Conservation (phyloP, 2,329 filamentous ascomycete genomes). For the Apiospora pterosperma region DNA sequence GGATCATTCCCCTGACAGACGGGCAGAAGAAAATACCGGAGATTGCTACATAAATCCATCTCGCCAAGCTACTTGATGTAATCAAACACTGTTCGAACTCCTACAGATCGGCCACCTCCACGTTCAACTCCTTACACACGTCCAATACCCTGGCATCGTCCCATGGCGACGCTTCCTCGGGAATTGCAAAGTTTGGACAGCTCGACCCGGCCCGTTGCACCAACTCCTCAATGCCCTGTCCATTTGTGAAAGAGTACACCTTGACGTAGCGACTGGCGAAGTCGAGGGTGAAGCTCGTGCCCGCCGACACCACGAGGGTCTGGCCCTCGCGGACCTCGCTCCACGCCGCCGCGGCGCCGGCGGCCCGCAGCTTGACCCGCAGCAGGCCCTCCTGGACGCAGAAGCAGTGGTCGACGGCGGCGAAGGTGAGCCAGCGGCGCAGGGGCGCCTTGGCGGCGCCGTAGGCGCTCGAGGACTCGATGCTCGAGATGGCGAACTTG, state of each 20-base stretch:
- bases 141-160: no score
- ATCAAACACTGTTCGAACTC: no score
- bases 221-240: constrained; percentile 44
- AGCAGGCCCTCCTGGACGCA: constrained; percentile 44
- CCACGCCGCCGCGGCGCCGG: constrained; percentile 12
- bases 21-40: no score
- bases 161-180: no score
- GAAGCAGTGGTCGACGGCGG: constrained; percentile 48
- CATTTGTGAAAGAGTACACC: constrained; percentile 45
- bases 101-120: no score
- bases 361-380: constrained; percentile 30
- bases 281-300: constrained; percentile 39
- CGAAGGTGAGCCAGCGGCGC: constrained; percentile 38
- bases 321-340: constrained; percentile 41
- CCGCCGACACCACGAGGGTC: constrained; percentile 44
- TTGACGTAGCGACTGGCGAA: constrained; percentile 45
- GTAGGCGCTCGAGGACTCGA: constrained; percentile 42
- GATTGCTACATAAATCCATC: no score
- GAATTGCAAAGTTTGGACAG: neutral
- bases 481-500: constrained; percentile 50
- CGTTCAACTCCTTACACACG: no score
- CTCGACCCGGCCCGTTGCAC: constrained; percentile 32
- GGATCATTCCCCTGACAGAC: no score
- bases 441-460: constrained; percentile 26
- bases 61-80: no score